A percentile compares a stretch with the other conserved stretches of the same genome.
phyloP scores from a whole-genome alignment of 1,139 yeast species.

The Yamadazyma songkhlaensis region DNA sequence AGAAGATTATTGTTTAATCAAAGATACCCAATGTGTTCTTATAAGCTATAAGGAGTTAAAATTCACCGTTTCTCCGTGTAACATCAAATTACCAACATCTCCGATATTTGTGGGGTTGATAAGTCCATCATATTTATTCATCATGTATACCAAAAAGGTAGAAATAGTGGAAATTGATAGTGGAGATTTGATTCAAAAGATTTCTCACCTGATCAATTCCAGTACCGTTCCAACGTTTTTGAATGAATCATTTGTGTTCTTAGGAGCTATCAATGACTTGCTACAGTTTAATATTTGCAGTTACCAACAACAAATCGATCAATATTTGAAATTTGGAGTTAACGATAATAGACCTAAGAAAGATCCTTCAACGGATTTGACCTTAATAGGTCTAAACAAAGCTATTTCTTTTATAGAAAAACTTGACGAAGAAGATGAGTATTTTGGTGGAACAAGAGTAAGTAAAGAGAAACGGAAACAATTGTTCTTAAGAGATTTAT shows the following conservation, averaged over 20 bases:
- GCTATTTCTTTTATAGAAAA: constrained; percentile 32
- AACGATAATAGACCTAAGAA: constrained; percentile 15
- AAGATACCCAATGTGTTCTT: constrained; percentile 24
- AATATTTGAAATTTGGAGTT: constrained; percentile 22
- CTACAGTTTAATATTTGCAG: constrained; percentile 28
- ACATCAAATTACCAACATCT: constrained; percentile 23
- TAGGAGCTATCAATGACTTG: constrained; percentile 28
- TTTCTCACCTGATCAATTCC: constrained; percentile 30
- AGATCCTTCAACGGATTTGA: constrained; percentile 29
- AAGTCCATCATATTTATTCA: constrained; percentile 47
- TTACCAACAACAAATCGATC: constrained; percentile 41
- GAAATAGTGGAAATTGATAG: constrained; percentile 44
- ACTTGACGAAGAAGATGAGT: constrained; percentile 22
- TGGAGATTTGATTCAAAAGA: constrained; percentile 44
- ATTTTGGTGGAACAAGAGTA: constrained; percentile 20
- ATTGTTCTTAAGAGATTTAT: constrained; percentile 30
- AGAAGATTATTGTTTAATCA: constrained; percentile 22
- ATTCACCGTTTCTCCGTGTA: constrained; percentile 17
- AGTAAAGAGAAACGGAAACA: constrained; percentile 27
- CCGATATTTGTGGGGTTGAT: constrained; percentile 37
- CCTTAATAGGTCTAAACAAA: constrained; percentile 33
- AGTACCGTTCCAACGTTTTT: constrained; percentile 18
- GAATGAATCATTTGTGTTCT: constrained; percentile 19
- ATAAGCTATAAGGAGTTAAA: constrained; percentile 10
- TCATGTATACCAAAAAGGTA: constrained; percentile 35